phyloP scores from a whole-genome alignment of 345 rosid genomes.

The Durio zibethinus region DNA sequence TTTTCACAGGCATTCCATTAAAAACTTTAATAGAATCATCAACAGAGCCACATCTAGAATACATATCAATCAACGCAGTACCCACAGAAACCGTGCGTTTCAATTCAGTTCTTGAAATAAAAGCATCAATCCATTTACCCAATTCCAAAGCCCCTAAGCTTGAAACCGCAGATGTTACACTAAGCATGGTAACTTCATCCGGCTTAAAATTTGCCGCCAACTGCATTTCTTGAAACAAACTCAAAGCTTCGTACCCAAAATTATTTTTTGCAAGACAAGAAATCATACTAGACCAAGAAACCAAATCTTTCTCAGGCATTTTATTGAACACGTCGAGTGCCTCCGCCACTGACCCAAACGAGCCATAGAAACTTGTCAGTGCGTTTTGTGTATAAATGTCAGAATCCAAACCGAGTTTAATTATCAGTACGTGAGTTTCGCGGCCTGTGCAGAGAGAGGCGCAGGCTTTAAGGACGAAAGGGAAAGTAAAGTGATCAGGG shows the following conservation, averaged over 20 bases:
- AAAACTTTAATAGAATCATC: constrained; percentile 39
- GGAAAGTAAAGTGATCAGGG: constrained; percentile 54
- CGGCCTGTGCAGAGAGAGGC: constrained; percentile 31
- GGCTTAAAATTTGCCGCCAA: background rate
- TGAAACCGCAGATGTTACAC: constrained; percentile 40
- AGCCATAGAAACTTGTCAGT: constrained; percentile 34
- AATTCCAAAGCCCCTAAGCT: constrained; percentile 41
- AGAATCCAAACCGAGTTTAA: constrained; percentile 36
- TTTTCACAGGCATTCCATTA: constrained; percentile 35
- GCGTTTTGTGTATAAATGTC: constrained; percentile 40
- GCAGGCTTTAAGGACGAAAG: constrained; percentile 52
- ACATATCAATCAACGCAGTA: constrained; percentile 53
- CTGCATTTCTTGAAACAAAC: constrained; percentile 26
- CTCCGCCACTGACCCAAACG: constrained; percentile 7
- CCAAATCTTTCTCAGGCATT: constrained; percentile 39
- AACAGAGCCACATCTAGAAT: constrained; percentile 50
- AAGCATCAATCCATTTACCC: constrained; percentile 46
- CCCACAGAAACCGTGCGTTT: constrained; percentile 28
- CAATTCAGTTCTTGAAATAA: constrained; percentile 29
- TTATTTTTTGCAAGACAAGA: constrained; percentile 39
- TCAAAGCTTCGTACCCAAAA: constrained; percentile 34
- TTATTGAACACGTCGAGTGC: constrained; percentile 43
- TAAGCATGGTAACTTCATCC: constrained; percentile 39
- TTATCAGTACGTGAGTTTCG: constrained; percentile 34
- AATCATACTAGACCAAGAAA: constrained; percentile 51